These are phyloP conservation scores for Wickerhamiella nectarea DNA, from an alignment of 805 yeast genomes.

Conservation along the genomic window DNA sequence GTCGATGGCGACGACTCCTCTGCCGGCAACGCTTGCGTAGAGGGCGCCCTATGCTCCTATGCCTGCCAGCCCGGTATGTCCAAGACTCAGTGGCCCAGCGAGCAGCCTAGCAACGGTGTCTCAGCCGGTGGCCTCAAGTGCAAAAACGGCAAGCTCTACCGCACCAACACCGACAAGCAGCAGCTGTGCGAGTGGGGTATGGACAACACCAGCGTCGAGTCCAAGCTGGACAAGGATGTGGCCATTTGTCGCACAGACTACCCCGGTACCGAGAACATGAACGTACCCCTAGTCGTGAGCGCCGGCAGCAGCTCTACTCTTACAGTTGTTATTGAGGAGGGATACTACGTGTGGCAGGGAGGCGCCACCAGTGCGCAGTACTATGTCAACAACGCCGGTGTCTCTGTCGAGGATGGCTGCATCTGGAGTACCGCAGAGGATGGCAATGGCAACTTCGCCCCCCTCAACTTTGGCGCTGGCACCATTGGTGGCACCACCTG, in stretches of 20 bases:
- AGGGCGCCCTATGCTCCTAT: slow-evolving; percentile 91
- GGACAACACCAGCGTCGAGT: slow-evolving; percentile 52
- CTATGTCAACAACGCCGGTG: slow-evolving; percentile 96
- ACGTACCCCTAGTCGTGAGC: slow-evolving; percentile 68
- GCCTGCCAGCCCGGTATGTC: slow-evolving; percentile 99
- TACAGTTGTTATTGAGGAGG: slow-evolving; percentile 64
- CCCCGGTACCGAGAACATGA: slow-evolving; percentile 99
- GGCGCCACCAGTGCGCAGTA: slow-evolving; percentile 82
- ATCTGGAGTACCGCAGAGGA: slow-evolving; percentile 76
- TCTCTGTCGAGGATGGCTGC: slow-evolving; percentile 80
- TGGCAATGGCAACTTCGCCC: slow-evolving; percentile 95
- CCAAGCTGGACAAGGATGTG: slow-evolving; percentile 48
- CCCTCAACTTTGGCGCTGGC: slow-evolving; percentile 90
- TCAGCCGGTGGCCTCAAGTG: slow-evolving; percentile 90
- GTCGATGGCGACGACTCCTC: slow-evolving; percentile 43
- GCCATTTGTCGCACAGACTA: slow-evolving; percentile 97
- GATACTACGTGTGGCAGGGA: slow-evolving; percentile 75
- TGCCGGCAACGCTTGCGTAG: slow-evolving; percentile 52
- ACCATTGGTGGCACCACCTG: slow-evolving; percentile 57
- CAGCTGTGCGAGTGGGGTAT: slow-evolving; percentile 83
- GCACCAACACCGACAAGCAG: slow-evolving; percentile 51
- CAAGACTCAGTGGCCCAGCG: slow-evolving; percentile 92
- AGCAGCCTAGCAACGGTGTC: slow-evolving; percentile 78
- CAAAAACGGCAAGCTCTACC: slow-evolving; percentile 71
- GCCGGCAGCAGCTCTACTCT: slow-evolving; percentile 55